Base-by-base conservation (phyloP, 2,329 filamentous ascomycete species). In the Pseudogymnoascus sp. region DNA sequence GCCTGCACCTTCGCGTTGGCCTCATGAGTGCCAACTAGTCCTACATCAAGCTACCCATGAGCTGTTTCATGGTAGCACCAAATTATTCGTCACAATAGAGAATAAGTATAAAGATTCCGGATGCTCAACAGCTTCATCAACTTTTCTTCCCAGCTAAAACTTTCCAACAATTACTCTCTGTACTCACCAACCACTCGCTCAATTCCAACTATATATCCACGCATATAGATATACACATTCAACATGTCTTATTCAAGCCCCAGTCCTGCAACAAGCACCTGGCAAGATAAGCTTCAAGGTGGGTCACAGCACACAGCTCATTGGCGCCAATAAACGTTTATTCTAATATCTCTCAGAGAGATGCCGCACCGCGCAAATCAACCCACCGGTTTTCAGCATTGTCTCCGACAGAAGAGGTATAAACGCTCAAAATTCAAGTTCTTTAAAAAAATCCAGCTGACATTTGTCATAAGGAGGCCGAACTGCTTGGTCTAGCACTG, bases 401-500 rank as follows among this genome's bases (percentile, higher is more conserved):
- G 83, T 90, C 61, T 91, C 89, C 69, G 89, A 91, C 75, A 84
- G 88, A 73, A 82, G 88, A 82, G 88, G 88, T 89, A 80, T 70
- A 78, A 25, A 59, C 73, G 5, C 28, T 36, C 25, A 21, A 56
- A 56, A 56, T 34, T 34, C 14, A 11, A 16, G 34, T 18, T 56
- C 5, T 34, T 36, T 2, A 18, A 56, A 23, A 23, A 34, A 34
- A 12, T 5, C 73, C 67, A 63, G 64, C 67, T 68, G 65, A 69
- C 64, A 61, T 61, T 62, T 36, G 60, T 59, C 60, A 60, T 37
- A 62, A 95, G 92, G 91, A 69, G 91, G 91, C 68, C 89, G 92
- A 70, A 96, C 92, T 64, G 92, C 92, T 64, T 96, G 92, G 92
- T 93, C 91, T 64, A 89, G 88, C 78, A 83, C 83, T 64, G 91